Evolutionary conservation across 352 stramenopile species (phyloP), one percentile per base, ranked within the genome.

Genomic region (Globisporangium paddicum): DNA sequence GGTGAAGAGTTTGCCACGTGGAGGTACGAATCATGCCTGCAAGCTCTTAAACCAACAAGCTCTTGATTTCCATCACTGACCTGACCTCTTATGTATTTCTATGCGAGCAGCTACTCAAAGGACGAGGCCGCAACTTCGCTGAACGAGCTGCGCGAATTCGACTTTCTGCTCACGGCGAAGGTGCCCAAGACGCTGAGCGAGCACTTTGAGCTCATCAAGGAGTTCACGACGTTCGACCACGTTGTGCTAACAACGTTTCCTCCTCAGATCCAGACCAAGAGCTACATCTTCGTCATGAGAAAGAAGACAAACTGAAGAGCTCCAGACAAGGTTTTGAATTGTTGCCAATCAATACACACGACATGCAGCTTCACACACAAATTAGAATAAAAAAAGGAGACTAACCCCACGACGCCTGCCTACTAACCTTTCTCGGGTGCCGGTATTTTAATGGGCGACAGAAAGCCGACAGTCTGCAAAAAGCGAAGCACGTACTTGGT

Each of bases 1-100:
- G 83, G 85, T n/a, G 79, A 96, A 66, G 80, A 89, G 60, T 92
- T 87, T 35, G 26, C 72, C 0, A 53, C 63, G 0, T 96, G 86
- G 85, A 90, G 69, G 81, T 93, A 62, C 26, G 77, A 14, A 5
- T 11, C 8, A 38, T 38, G 16, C 16, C 9, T 5, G 5, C 1
- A 18, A 18, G 48, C 10, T 0, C 13, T 37, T 5, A 21, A n/a
- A n/a, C n/a, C n/a, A n/a, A n/a, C n/a, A n/a, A n/a, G n/a, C n/a
- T n/a, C n/a, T n/a, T n/a, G n/a, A n/a, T n/a, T n/a, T n/a, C n/a
- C n/a, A n/a, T n/a, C n/a, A 49, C 44, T 49, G 8, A 28, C 11
- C 3, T 19, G 14, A 11, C 3, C 11, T 32, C 7, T 28, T 62
- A 32, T 7, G 45, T 18, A 54, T 5, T 28, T 30, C 32, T 44